These are phyloP conservation scores for Hemerocallis citrina DNA, from an alignment of 106 monocot genomes.

Conservation along the genomic window DNA sequence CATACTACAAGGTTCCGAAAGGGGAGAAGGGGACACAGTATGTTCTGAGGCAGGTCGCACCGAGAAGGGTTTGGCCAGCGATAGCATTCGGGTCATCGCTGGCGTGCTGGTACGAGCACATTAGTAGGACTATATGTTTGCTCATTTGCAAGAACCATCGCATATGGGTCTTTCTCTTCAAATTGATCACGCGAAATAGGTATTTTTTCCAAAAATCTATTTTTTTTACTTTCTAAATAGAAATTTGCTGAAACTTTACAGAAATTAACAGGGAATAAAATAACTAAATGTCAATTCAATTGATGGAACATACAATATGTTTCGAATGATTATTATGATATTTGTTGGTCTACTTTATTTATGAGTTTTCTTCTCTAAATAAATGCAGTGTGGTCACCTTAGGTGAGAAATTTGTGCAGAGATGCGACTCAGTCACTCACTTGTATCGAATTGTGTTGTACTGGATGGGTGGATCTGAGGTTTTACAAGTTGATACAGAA, in stretches of 20 bases:
- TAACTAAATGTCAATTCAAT: neutral
- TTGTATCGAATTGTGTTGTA: too few species aligned
- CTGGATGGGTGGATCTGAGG: too few species aligned
- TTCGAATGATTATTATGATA: neutral
- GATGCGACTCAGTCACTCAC: too few species aligned
- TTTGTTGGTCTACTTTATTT: neutral
- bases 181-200: slow-evolving; percentile 37
- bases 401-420: too few species aligned
- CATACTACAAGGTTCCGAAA: slow-evolving; percentile 62
- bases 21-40: slow-evolving; percentile 52
- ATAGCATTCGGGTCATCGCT: slow-evolving; percentile 75
- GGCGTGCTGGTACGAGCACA: slow-evolving; percentile 95
- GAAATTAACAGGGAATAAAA: neutral
- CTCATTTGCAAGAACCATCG: slow-evolving; percentile 85
- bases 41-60: slow-evolving; percentile 67
- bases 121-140: slow-evolving; percentile 78
- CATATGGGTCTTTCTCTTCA: slow-evolving; percentile 51
- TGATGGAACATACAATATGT: neutral
- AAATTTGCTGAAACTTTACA: neutral
- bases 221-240: neutral
- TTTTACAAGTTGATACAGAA: too few species aligned
- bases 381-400: too few species aligned
- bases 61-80: slow-evolving; percentile 74
- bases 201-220: neutral
- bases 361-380: neutral